These are phyloP conservation scores for Linum usitatissimum DNA, from an alignment of 345 rosid genomes.

Conservation along the genomic window DNA sequence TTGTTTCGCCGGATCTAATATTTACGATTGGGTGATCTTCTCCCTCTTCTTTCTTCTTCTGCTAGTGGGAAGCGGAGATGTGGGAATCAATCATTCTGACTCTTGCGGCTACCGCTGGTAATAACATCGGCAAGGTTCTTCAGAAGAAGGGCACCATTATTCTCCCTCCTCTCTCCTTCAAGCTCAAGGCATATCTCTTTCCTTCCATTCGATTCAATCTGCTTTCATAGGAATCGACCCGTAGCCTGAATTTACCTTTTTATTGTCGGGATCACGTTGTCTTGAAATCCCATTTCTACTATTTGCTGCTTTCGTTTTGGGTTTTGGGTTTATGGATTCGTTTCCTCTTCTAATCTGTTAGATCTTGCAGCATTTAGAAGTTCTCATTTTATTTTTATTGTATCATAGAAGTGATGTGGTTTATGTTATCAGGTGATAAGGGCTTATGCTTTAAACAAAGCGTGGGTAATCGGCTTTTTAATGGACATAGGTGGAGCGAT, in stretches of 20 bases:
- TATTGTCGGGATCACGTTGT: neutral
- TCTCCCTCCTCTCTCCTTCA: conserved; percentile 93
- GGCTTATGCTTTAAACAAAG: conserved; percentile 68
- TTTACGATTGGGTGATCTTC: too few relatives aligned
- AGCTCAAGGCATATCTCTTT: conserved; percentile 52
- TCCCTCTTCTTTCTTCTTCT: neutral
- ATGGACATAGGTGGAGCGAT: conserved; percentile 90
- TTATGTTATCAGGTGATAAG: conserved; percentile 43
- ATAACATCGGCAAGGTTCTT: conserved; percentile 86
- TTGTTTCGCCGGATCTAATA: too few relatives aligned
- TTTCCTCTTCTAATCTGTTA: neutral
- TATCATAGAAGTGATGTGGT: neutral
- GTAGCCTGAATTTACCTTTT: neutral
- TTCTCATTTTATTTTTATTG: neutral
- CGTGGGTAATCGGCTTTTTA: conserved; percentile 75
- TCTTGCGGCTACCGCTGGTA: conserved; percentile 91
- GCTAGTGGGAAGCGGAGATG: conserved; percentile 24
- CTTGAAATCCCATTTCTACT: neutral
- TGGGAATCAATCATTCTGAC: conserved; percentile 89
- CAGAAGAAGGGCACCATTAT: conserved; percentile 96
- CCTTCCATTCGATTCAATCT: neutral
- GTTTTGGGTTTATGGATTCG: conserved; percentile 2
- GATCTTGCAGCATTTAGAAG: neutral
- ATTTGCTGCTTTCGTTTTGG: neutral
- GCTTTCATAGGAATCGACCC: neutral